Evolutionary conservation across 2,329 filamentous ascomycete genomes (phyloP), one percentile per base, ranked within the genome.

Genomic region (Grosmannia serpens): DNA sequence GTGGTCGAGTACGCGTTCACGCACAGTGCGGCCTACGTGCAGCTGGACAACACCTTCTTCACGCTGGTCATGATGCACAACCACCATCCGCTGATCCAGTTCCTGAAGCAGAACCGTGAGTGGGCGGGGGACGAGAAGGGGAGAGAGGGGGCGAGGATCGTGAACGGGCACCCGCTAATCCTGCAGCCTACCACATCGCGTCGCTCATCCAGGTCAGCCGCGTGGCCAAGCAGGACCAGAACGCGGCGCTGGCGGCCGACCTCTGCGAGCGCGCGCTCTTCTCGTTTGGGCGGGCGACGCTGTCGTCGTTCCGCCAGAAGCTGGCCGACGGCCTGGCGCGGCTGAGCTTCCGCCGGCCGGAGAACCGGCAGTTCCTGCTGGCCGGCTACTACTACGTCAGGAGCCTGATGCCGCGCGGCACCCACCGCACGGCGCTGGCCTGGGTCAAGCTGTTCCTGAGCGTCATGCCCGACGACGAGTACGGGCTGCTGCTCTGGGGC

Each of bases 341-440:
- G 20, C 74, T 99, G 11, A 84, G 92, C 67, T 97, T 96, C 68
- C 73, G 79, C 24, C 79, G 89, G 44, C 86, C 87, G 0, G 91
- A 95, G 70, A 97, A 97, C 70, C 82, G 94, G 50, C 92, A 97
- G 70, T 85, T 99, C 63, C 96, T 89, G 85, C 82, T 97, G 41
- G 88, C 90, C 1, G 88, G 86, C 10, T 95, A 91, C 77, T 85
- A 91, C 64, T 96, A 96, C 66, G 86, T 97, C 65, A 83, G 82
- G 65, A 94, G 89, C 64, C 77, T 99, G 26, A 80, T 90, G 20
- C 85, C 90, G 73, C 92, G 95, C 65, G 91, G 91, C n/a, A 96
- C 92, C 1, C 96, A 90, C 77, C 82, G 91, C 53, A 97, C 94
- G 1, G 90, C 91, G 0, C 84, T 95, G 53, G 94, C 97, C 71